Evolutionary conservation across 768 basidiomycete genomes (phyloP), one percentile per base, ranked within the genome.

Genomic region (Boletus speciosus): DNA sequence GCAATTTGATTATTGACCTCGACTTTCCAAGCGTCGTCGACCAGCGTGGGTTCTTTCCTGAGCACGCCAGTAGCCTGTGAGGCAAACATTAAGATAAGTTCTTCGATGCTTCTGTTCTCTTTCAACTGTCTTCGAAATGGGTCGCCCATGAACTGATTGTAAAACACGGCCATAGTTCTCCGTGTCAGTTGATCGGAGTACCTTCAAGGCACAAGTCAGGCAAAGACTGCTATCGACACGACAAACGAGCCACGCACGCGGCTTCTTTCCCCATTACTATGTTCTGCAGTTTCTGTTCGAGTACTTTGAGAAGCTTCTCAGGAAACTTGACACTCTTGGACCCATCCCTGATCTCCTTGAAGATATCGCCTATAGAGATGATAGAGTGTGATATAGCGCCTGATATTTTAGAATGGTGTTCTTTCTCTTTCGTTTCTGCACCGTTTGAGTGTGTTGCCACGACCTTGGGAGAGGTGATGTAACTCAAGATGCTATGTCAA

Each of bases 81-180:
- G 11, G 95, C 95, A 64, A 98, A 98, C 80, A 90, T 90, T 48
- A 99, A 78, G 55, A 99, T 96, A 51, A 99, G 86, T 59, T 98
- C 94, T 73, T 99, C 97, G 37, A 98, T 91, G 75, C 96, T 97
- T 43, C 97, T 82, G 69, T 92, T 95, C 69, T 98, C 95, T 71
- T 93, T 92, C 84, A 98, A 88, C 63, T 94, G 90, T 35, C 83
- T 81, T 53, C 88, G 85, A 76, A 97, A 96, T 37, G 78, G 79
- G 27, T 92, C 88, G 54, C 90, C 85, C 70, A 86, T 84, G 70
- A 90, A 92, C 57, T 93, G 90, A 12, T 87, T 88, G 68, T 94
- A 98, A 71, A 98, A 98, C 34, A 89, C 86, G 52, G 87, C 95
- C 79, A 96, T 88, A 1, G 91, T 93, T 52, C 92, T 80, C 31